Percentiles rank a stretch among this genome's conserved stretches.
These are phyloP conservation scores for Diaporthe australafricana DNA, from an alignment of 2,329 filamentous ascomycete genomes.

Conservation along the genomic window DNA sequence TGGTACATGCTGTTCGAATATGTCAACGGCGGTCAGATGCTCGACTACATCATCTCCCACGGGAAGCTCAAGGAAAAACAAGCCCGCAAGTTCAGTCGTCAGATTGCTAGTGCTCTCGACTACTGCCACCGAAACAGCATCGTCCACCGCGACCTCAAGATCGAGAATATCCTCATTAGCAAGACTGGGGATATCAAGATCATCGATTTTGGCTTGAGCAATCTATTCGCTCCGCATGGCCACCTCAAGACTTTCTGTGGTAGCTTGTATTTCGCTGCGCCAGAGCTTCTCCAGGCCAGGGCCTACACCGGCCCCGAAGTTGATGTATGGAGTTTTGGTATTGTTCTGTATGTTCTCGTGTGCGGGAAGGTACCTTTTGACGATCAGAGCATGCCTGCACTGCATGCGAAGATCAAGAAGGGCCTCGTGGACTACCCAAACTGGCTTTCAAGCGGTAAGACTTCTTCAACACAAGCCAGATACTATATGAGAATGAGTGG, in stretches of 20 bases:
- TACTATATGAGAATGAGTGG: not conserved
- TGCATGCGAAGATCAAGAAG: slow-evolving; percentile 99
- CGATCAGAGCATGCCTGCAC: slow-evolving; percentile 97
- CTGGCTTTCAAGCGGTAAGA: slow-evolving; percentile 88
- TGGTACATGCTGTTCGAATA: slow-evolving; percentile 99
- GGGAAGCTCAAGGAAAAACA: slow-evolving; percentile 98
- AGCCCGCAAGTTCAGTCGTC: slow-evolving; percentile 95
- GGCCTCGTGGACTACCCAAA: slow-evolving; percentile 94
- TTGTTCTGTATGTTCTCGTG: slow-evolving; percentile 95
- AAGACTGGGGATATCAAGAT: slow-evolving; percentile 99
- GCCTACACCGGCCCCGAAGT: slow-evolving; percentile 97
- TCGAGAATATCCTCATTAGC: slow-evolving; percentile 99
- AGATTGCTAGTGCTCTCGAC: slow-evolving; percentile 95
- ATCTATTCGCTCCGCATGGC: slow-evolving; percentile 87
- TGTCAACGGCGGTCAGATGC: slow-evolving; percentile 98
- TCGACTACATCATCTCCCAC: slow-evolving; percentile 99
- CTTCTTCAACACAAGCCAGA: slow-evolving; percentile 11
- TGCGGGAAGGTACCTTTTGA: slow-evolving; percentile 99
- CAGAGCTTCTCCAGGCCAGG: slow-evolving; percentile 91
- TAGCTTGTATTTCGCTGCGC: slow-evolving; percentile 96
- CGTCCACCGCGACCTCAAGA: slow-evolving; percentile 96
- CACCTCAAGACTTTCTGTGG: slow-evolving; percentile 97
- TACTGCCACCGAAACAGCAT: slow-evolving; percentile 99
- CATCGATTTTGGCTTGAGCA: slow-evolving; percentile 98
- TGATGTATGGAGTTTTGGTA: slow-evolving; percentile 98